These are phyloP conservation scores for Cicer judaicum DNA, from an alignment of 306 rosid species.

Conservation along the genomic window DNA sequence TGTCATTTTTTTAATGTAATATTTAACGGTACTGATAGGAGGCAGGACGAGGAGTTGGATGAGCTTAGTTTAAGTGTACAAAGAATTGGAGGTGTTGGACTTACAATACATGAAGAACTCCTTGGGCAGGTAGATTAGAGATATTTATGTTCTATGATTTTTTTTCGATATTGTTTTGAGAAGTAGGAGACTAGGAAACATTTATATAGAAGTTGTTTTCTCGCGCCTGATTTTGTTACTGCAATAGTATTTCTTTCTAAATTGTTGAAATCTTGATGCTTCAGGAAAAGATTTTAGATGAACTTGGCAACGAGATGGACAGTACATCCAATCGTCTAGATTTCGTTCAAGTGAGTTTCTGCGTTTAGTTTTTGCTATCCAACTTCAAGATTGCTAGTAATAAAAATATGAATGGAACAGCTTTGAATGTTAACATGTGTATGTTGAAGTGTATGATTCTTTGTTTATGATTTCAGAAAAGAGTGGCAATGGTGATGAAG, in stretches of 20 bases:
- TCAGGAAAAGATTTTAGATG: constrained; percentile 90
- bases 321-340: constrained; percentile 91
- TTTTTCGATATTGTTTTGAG: constrained; percentile 26
- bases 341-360: constrained; percentile 90
- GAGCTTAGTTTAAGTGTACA: constrained; percentile 90
- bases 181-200: constrained; percentile 11
- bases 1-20: constrained; percentile 35
- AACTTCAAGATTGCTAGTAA: constrained; percentile 5
- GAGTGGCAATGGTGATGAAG: constrained; percentile 92
- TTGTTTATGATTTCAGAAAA: constrained; percentile 71
- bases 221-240: constrained; percentile 12
- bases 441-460: constrained; percentile 37
- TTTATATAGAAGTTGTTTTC: constrained; percentile 24
- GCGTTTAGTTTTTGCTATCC: constrained; percentile 41
- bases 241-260: constrained; percentile 9
- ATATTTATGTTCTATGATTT: constrained; percentile 22
- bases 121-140: constrained; percentile 70
- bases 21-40: constrained; percentile 57
- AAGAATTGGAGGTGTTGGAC: constrained; percentile 97
- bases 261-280: constrained; percentile 41
- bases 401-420: background rate
- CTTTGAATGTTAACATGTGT: constrained; percentile 17
- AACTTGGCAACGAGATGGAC: constrained; percentile 91
- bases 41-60: constrained; percentile 95
- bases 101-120: constrained; percentile 96